Evolutionary conservation across 805 yeast genomes (phyloP), one percentile per base, ranked within the genome.

Genomic region (Teunomyces gatunensis): DNA sequence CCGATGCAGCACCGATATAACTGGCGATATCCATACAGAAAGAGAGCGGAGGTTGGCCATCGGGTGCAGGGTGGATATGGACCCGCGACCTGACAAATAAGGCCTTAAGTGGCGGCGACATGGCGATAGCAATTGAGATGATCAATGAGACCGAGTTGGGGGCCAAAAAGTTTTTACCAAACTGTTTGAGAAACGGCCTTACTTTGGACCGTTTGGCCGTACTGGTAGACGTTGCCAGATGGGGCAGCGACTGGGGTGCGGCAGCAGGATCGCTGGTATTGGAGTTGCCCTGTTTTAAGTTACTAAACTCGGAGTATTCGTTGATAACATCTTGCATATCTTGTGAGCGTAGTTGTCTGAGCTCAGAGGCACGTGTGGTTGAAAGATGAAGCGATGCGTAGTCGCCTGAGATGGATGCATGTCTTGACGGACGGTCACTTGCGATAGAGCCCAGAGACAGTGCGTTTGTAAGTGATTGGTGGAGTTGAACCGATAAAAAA

Each of bases 1-100:
- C 96, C 43, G 87, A 81, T 0, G 97, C 97, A 23, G 81, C 81
- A 0, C 96, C 96, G 6, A 92, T 71, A 60, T 92, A 92, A 2
- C 79, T 61, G 0, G 92, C 75, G 54, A 84, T 81, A 60, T 92
- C 96, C 81, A 92, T 87, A 4, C 91, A 47, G 54, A 91, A 91
- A 30, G 89, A 89, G 27, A 92, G 71, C 0, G 95, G 91, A 0
- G 97, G 97, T 47, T 75, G 73, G 1, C 75, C 73, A 64, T 92
- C 98, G 0, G 98, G 98, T 0, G 97, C 97, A 44, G 77, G 57
- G 6, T 79, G 85, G 25, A 90, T 75, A 50, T 76, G 65, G 15
- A 75, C 76, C 39, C 68, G 68, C 21, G 67, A 60, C 1, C 58
- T 54, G 7, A 83, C 84, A 60, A 88, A 89, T 13, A 86, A 51